Base-by-base conservation (phyloP, 495 filamentous ascomycete genomes). In the Elasticomyces elasticus region DNA sequence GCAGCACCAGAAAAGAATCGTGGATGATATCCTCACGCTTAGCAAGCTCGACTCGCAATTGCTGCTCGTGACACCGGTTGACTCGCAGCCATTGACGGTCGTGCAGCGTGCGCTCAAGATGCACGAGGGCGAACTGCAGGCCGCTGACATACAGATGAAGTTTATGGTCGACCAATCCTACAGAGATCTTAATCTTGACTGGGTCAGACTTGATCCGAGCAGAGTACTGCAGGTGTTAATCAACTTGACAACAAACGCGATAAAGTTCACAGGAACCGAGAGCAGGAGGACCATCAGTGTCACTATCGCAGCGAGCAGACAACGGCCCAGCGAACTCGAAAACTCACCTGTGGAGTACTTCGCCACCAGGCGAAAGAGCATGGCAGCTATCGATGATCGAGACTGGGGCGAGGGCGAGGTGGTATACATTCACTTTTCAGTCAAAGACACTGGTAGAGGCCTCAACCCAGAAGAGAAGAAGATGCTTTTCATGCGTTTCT, bases 41-140 rank as follows among this genome's bases (percentile, higher is more conserved):
- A 87, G 84, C 1, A 94, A 94, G 60, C 73, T 94, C n/a, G 88
- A 94, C 55, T 86, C 82, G 2, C 80, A 80, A 15, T 69, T 88
- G 56, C 68, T 91, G 2, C 73, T 80, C 13, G 76, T 91, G 22
- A 78, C 82, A 7, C 85, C 84, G 15, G 76, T 79, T 26, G 78
- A 77, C 46, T 77, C 82, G 1, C 76, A 85, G 61, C 88, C 89
- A 2, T 67, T 81, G 46, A 67, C 69, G 22, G 79, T 89, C 19
- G 77, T 89, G 1, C 76, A 83, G 52, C 73, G 76, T 3, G 79
- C 86, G 0, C 60, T 86, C 31, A 83, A 80, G 61, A 87, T 87
- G 74, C 89, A 87, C 63, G 78, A 81, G 51, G 76, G 82, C 1
- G 82, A 88, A 59, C 71, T 87, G 1, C 74, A 79, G 28, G 82